Conservation (phyloP, 2,329 filamentous ascomycete genomes). For the Nothomitra cinnamomea region DNA sequence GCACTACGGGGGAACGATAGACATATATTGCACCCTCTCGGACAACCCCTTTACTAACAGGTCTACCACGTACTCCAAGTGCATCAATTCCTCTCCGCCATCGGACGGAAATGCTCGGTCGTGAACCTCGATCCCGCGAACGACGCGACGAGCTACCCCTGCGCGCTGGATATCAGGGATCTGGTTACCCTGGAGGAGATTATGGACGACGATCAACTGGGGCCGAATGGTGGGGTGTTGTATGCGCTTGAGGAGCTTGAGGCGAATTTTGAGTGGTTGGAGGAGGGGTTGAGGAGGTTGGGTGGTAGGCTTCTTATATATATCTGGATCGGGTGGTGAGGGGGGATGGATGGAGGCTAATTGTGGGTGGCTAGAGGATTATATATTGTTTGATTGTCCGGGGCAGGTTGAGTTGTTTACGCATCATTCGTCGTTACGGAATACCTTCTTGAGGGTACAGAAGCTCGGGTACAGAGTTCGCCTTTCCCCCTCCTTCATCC, state of each 20-base stretch:
- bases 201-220: constrained; percentile 79
- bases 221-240: constrained; percentile 80
- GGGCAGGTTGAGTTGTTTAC: constrained; percentile 96
- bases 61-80: too few species aligned
- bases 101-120: constrained; percentile 84
- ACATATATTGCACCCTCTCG: too few species aligned
- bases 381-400: constrained; percentile 88
- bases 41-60: too few species aligned
- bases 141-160: constrained; percentile 76
- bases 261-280: constrained; percentile 83
- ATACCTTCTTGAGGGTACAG: constrained; percentile 80
- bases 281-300: constrained; percentile 60
- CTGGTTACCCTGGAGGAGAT: constrained; percentile 85
- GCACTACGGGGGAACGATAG: too few species aligned
- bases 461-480: constrained; percentile 83
- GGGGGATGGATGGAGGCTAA: neutral
- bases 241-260: constrained; percentile 94
- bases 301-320: constrained; percentile 28
- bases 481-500: constrained; percentile 5
- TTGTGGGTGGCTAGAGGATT: constrained; percentile 45
- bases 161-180: constrained; percentile 76
- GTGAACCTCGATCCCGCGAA: constrained; percentile 97
- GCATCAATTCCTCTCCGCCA: constrained; percentile 94
- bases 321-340: neutral
- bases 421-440: constrained; percentile 78